Base-by-base conservation (phyloP, 352 stramenopile species). In the Phytophthora podocarpi region DNA sequence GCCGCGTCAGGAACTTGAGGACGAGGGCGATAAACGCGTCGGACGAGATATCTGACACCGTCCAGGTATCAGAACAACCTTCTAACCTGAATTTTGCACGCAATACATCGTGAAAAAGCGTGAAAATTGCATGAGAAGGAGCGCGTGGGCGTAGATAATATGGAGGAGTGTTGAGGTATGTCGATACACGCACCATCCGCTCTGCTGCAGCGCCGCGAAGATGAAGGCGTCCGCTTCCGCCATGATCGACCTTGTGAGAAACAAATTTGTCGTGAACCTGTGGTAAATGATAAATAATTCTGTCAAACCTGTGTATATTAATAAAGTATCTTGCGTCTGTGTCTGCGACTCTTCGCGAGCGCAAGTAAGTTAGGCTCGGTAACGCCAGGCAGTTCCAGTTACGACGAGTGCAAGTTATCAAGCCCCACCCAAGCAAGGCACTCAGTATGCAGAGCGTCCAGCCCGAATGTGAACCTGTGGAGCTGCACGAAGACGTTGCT, bases 201-300 rank as follows among this genome's bases (percentile, higher is more conserved):
- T 81, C 35, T 88, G 79, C 60, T 82, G 59, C 52, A 88, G 74
- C 34, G 67, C 75, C 48, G 76, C 49, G 11, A 76, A 70, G 42
- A 86, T 69, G 50, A 83, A 77, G 28, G 61, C 57, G 31, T 88
- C 72, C 4, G 66, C 67, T 26, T 86, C 76, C 11, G 74, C 64
- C 74, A 82, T 85, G 26, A 15, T 59, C 5, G 12, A 5, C 6
- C 26, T 43, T 30, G n/a, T 52, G 20, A 59, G 20, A 43, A 24
- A 9, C 7, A 45, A 30, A n/a, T 34, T 42, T n/a, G n/a, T n/a
- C n/a, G n/a, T n/a, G n/a, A n/a, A n/a, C n/a, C n/a, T n/a, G n/a
- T n/a, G n/a, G n/a, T n/a, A n/a, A n/a, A n/a, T n/a, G n/a, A n/a
- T n/a, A n/a, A n/a, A n/a, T n/a, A n/a, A n/a, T n/a, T n/a, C n/a